phyloP scores from a whole-genome alignment of 257 asterid species.

The Nicotiana obtusifolia region DNA sequence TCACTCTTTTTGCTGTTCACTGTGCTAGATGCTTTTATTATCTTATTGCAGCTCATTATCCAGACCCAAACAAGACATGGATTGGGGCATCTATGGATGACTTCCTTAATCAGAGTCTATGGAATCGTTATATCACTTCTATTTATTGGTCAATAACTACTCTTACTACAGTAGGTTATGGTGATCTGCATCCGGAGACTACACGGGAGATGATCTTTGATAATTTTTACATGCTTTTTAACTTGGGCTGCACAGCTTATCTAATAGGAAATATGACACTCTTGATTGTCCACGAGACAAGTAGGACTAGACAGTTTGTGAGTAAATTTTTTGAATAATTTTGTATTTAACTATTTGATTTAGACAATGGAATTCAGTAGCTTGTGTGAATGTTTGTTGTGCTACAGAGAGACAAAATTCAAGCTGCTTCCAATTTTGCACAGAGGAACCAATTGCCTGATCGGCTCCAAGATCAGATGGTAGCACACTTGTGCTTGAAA shows the following conservation, averaged over 20 bases:
- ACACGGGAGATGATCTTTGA: conserved; percentile 39
- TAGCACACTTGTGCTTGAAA: conserved; percentile 40
- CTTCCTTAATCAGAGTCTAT: conserved; percentile 28
- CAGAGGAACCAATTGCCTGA: conserved; percentile 33
- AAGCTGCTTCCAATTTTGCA: conserved; percentile 36
- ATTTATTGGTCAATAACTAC: conserved; percentile 59
- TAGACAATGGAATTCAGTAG: neutral
- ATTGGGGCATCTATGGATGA: conserved; percentile 26
- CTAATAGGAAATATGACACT: conserved; percentile 56
- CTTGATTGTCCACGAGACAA: conserved; percentile 50
- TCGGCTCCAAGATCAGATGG: conserved; percentile 39
- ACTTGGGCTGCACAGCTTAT: conserved; percentile 43
- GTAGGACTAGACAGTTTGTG: conserved; percentile 46
- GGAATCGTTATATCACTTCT: conserved; percentile 41
- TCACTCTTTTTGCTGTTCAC: conserved; percentile 34
- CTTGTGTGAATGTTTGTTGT: neutral
- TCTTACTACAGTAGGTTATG: conserved; percentile 54
- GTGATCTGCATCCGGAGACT: conserved; percentile 47
- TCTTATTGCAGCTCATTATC: conserved; percentile 20
- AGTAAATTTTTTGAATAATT: conserved; percentile 16
- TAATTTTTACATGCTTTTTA: conserved; percentile 42
- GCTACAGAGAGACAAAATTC: conserved; percentile 33
- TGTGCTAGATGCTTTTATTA: conserved; percentile 21
- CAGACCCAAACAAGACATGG: conserved; percentile 36
- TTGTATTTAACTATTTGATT: neutral